Base-by-base conservation (phyloP, 257 asterid species). In the Fraxinus americana region DNA sequence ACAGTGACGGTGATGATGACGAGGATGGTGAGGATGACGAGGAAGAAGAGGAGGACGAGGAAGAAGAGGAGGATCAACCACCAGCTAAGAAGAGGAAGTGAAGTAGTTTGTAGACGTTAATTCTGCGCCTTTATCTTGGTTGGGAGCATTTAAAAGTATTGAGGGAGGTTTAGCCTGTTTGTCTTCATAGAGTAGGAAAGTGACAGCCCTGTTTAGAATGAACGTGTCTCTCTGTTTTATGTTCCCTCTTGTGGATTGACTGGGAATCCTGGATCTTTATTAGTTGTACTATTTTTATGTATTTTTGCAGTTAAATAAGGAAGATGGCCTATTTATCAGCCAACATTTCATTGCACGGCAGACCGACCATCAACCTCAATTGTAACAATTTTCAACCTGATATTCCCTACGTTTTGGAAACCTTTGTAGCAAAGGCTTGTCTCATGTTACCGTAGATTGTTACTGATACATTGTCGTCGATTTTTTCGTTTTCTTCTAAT, bases 41-140 rank as follows among this genome's bases (percentile, higher is more conserved):
- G 0, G 92, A 67, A 0, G 94, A 82, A 0, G 96, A 85, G 0
- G 92, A 87, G 0, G 97, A 91, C 0, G 59, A 50, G 2, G 63
- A 52, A 10, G 97, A 92, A 0, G 97, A 92, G 12, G 96, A 89
- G 80, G 92, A 93, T 25, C 89, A 91, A 83, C 98, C 98, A 75
- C 98, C 98, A 9, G 88, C 96, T 7, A 92, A 92, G 94, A 92
- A 91, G 89, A 92, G 94, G 79, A 92, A 93, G 85, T 91, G 83
- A 92, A 76, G 82, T 21, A 75, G 79, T 23, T 35, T 7, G 6
- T 79, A 78, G 85, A 80, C 73, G 85, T 78, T 80, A 52, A 41
- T 78, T 77, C 80, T 73, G 81, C 77, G 78, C 59, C 75, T 4
- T 72, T 80, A 63, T 85, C 75, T 57, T 81, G 88, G 83, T 81